Evolutionary conservation across 2,329 filamentous ascomycete species (phyloP).

Genomic region (Sphaceloma murrayae): DNA sequence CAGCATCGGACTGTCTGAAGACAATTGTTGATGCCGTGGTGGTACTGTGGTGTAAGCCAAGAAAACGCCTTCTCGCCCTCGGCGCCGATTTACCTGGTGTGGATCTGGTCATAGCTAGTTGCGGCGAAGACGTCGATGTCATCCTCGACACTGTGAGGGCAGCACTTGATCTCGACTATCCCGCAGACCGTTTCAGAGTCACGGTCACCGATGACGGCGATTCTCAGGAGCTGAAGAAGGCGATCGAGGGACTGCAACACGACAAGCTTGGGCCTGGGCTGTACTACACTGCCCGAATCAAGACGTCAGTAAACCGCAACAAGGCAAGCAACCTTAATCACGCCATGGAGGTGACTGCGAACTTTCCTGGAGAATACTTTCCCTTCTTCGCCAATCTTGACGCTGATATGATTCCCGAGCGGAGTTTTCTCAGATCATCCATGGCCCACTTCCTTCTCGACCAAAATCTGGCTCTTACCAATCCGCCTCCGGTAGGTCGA

Average conservation of each 20-base stretch:
- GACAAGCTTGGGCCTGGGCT: conserved; percentile 30
- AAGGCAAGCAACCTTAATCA: conserved; percentile 58
- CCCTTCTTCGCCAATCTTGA: conserved; percentile 50
- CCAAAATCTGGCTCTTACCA: conserved; percentile 49
- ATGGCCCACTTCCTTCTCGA: conserved; percentile 50
- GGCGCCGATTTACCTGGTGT: conserved; percentile 22
- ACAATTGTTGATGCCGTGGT: conserved; percentile 4
- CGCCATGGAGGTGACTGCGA: conserved; percentile 29
- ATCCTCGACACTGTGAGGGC: conserved; percentile 35
- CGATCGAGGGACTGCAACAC: conserved; percentile 29
- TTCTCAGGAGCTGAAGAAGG: conserved; percentile 28
- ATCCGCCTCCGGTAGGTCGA: conserved; percentile 38
- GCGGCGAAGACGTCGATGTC: conserved; percentile 35
- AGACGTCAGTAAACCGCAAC: conserved; percentile 24
- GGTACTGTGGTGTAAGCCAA: conserved; percentile 2
- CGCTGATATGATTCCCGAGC: conserved; percentile 59
- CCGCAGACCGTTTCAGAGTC: conserved; percentile 30
- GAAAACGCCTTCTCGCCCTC: neutral
- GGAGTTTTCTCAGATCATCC: conserved; percentile 49
- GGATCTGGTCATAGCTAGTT: conserved; percentile 38
- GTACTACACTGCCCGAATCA: conserved; percentile 36
- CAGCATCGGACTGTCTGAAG: conserved; percentile 5
- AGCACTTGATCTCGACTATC: conserved; percentile 34
- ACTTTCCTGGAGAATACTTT: conserved; percentile 20
- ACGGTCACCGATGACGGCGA: conserved; percentile 35